Conservation (phyloP, 176 grass and related monocot species). For the Eremochloa ophiuroides region DNA sequence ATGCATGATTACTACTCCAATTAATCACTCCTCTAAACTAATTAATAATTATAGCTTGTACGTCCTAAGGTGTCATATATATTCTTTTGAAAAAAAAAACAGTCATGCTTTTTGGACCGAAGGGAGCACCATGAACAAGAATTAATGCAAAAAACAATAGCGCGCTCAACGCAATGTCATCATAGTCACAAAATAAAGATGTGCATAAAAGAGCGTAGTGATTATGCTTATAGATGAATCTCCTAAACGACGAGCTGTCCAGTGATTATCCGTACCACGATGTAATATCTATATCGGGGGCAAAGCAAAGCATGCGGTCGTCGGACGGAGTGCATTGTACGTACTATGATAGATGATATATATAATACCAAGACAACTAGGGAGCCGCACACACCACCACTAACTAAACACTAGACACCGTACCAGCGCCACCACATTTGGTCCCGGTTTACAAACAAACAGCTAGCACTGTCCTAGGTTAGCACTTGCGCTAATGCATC, state of each 20-base stretch:
- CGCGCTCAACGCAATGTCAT: neutral
- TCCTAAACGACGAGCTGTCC: neutral
- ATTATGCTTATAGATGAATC: neutral
- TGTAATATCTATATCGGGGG: neutral
- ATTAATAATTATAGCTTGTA: neutral
- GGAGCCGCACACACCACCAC: neutral
- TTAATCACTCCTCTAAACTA: neutral
- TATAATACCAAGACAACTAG: neutral
- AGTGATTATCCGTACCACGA: neutral
- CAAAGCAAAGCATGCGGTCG: conserved; percentile 6
- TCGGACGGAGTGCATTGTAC: neutral
- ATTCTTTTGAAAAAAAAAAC: no score
- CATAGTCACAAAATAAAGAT: neutral
- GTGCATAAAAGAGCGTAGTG: neutral
- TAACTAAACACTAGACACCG: neutral
- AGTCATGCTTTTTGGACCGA: neutral
- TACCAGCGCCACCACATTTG: no score
- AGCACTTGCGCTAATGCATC: conserved; percentile 6
- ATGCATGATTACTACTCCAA: neutral
- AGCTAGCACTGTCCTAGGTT: conserved; percentile 34
- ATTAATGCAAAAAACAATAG: neutral
- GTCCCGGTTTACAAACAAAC: conserved; percentile 28
- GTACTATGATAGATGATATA: neutral
- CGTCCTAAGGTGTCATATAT: neutral
- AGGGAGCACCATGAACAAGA: neutral